A percentile compares a stretch with the other conserved stretches of the same genome.
Evolutionary conservation across 306 rosid species (phyloP).

Genomic region (Luffa aegyptiaca): DNA sequence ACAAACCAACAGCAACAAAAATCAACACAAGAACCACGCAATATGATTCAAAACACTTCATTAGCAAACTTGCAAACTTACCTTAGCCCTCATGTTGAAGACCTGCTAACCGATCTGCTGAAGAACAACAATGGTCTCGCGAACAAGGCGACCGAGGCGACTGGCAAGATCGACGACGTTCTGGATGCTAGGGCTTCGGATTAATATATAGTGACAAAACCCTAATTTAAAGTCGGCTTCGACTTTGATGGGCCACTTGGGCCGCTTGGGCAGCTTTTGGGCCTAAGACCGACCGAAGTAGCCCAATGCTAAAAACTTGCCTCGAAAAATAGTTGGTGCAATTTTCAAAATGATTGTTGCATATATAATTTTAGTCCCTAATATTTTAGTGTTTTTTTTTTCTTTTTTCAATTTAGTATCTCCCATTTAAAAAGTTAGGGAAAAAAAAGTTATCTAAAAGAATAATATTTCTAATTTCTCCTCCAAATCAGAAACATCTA

Average conservation of each 20-base stretch:
- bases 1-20: not conserved
- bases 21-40: not conserved
- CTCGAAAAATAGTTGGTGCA: not conserved
- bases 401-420: not conserved
- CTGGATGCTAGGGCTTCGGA: not conserved
- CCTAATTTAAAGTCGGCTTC: not conserved
- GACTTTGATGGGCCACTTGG: not conserved
- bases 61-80: not conserved
- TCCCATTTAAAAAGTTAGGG: too few species aligned
- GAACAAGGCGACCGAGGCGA: not conserved
- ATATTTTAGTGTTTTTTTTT: not conserved
- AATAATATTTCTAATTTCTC: too few species aligned
- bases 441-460: too few species aligned
- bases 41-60: not conserved
- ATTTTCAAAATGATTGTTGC: not conserved
- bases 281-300: not conserved
- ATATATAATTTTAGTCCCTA: too few species aligned
- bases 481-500: too few species aligned
- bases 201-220: not conserved
- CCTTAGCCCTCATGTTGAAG: constrained; percentile 12
- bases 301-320: not conserved
- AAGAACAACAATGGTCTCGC: not conserved
- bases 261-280: not conserved
- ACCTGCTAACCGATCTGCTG: not conserved
- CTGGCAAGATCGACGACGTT: not conserved